Evolutionary conservation across 176 grass and related monocot species (phyloP).

Genomic region (Cenchrus fungigraminus): DNA sequence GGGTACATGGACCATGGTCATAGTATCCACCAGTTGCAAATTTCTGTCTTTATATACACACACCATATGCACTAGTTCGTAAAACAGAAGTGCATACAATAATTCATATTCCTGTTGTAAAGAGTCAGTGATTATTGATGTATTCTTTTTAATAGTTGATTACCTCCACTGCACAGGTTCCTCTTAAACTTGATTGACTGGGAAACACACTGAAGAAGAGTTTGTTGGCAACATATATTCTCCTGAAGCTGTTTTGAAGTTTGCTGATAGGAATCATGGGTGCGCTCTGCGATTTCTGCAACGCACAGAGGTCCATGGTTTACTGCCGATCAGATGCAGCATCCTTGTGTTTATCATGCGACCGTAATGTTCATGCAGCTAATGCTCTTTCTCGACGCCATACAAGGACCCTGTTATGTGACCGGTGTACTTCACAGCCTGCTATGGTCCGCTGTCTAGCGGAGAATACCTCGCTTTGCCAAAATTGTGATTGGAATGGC

Average conservation of each 20-base stretch:
- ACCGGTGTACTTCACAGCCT: slow-evolving; percentile 73
- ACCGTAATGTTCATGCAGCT: slow-evolving; percentile 88
- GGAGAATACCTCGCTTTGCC: slow-evolving; percentile 76
- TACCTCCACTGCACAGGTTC: slow-evolving; percentile 22
- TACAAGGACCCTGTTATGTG: slow-evolving; percentile 81
- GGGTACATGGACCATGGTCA: neutral
- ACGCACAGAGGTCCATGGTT: slow-evolving; percentile 79
- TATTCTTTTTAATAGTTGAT: slow-evolving; percentile 6
- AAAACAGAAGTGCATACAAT: neutral
- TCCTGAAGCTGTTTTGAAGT: slow-evolving; percentile 24
- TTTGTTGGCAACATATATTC: neutral
- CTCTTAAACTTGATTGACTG: neutral
- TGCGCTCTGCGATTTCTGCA: slow-evolving; percentile 77
- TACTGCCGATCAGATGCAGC: slow-evolving; percentile 92
- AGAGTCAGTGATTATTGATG: neutral
- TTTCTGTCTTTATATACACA: slow-evolving; percentile 1
- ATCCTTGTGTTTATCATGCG: slow-evolving; percentile 83
- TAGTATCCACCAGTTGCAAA: neutral
- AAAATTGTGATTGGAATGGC: slow-evolving; percentile 84
- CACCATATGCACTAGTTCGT: neutral
- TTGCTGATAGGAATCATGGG: slow-evolving; percentile 55
- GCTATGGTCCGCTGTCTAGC: slow-evolving; percentile 69
- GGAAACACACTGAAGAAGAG: slow-evolving; percentile 16
- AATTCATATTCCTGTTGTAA: neutral
- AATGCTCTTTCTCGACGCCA: slow-evolving; percentile 89